phyloP scores from a whole-genome alignment of 2,329 filamentous ascomycete species.

The Aspergillus awamori region DNA sequence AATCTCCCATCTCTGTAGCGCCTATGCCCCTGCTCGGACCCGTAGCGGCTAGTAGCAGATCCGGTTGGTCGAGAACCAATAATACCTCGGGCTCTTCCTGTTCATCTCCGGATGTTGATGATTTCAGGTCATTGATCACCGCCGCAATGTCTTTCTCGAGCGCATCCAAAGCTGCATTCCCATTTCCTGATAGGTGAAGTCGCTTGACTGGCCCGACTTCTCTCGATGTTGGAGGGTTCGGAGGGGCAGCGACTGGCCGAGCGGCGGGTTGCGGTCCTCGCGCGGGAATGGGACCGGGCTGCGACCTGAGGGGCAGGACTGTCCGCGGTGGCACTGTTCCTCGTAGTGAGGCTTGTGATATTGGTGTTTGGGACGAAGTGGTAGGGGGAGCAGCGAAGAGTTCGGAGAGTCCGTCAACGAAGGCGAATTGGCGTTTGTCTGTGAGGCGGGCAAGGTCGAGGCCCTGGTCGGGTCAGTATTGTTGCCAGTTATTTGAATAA shows the following conservation, averaged over 20 bases:
- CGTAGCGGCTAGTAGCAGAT: slow-evolving; percentile 64
- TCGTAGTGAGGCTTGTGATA: slow-evolving; percentile 14
- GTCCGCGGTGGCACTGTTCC: slow-evolving; percentile 24
- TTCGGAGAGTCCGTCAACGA: slow-evolving; percentile 72
- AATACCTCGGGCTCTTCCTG: slow-evolving; percentile 47
- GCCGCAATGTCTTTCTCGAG: slow-evolving; percentile 40
- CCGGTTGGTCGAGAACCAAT: slow-evolving; percentile 68
- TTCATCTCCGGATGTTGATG: slow-evolving; percentile 22
- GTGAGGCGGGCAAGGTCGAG: slow-evolving; percentile 68
- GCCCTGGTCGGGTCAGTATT: slow-evolving; percentile 52
- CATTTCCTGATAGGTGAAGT: slow-evolving; percentile 35
- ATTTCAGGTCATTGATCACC: slow-evolving; percentile 36
- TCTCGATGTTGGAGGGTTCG: slow-evolving; percentile 18
- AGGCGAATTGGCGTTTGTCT: slow-evolving; percentile 64
- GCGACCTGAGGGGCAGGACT: slow-evolving; percentile 32
- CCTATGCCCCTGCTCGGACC: slow-evolving; percentile 50
- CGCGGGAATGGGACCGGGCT: slow-evolving; percentile 27
- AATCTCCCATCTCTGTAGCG: slow-evolving; percentile 54
- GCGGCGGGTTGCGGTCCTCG: slow-evolving; percentile 23
- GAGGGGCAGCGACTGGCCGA: slow-evolving; percentile 9
- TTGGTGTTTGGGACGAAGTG: slow-evolving; percentile 16
- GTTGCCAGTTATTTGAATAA: not conserved
- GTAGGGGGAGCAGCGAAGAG: slow-evolving; percentile 50
- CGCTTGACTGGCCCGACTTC: slow-evolving; percentile 29
- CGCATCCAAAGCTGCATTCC: slow-evolving; percentile 33